Conservation (phyloP, 441 rosid genomes). For the Erysimum cheiri region DNA sequence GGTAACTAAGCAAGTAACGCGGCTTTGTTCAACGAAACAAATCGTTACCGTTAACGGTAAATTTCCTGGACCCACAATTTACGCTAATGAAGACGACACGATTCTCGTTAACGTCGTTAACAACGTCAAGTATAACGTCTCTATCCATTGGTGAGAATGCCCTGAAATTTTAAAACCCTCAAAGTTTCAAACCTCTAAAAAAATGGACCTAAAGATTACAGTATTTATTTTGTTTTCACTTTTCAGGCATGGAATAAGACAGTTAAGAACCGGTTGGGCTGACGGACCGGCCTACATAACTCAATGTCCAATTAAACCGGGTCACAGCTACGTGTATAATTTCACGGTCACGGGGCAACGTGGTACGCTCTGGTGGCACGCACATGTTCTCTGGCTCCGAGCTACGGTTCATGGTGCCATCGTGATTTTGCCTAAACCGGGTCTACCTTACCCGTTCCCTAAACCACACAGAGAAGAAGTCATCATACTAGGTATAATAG, state of each 20-base stretch:
- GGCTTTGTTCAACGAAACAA: slow-evolving; percentile 47
- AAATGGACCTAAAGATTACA: slow-evolving; percentile 1
- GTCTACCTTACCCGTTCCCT: slow-evolving; percentile 47
- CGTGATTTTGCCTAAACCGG: slow-evolving; percentile 43
- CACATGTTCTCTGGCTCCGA: slow-evolving; percentile 48
- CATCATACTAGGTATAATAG: slow-evolving; percentile 40
- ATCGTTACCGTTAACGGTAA: slow-evolving; percentile 51
- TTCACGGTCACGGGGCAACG: slow-evolving; percentile 46
- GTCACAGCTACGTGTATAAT: slow-evolving; percentile 43
- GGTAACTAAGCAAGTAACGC: slow-evolving; percentile 40
- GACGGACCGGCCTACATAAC: slow-evolving; percentile 50
- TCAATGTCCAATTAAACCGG: slow-evolving; percentile 46
- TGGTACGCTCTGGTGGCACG: slow-evolving; percentile 48
- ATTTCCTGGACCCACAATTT: slow-evolving; percentile 49
- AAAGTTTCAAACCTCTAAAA: neutral
- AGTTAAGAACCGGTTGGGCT: slow-evolving; percentile 48
- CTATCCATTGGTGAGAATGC: slow-evolving; percentile 46
- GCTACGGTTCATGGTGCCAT: slow-evolving; percentile 51
- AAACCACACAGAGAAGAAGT: slow-evolving; percentile 49
- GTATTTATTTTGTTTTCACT: neutral
- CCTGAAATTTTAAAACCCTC: neutral
- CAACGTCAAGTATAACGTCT: slow-evolving; percentile 46
- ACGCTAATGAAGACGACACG: slow-evolving; percentile 45
- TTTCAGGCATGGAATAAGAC: slow-evolving; percentile 45
- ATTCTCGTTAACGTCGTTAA: slow-evolving; percentile 47